Base-by-base conservation (phyloP, 75 land plant species). In the Pseudotsuga menziesii region DNA sequence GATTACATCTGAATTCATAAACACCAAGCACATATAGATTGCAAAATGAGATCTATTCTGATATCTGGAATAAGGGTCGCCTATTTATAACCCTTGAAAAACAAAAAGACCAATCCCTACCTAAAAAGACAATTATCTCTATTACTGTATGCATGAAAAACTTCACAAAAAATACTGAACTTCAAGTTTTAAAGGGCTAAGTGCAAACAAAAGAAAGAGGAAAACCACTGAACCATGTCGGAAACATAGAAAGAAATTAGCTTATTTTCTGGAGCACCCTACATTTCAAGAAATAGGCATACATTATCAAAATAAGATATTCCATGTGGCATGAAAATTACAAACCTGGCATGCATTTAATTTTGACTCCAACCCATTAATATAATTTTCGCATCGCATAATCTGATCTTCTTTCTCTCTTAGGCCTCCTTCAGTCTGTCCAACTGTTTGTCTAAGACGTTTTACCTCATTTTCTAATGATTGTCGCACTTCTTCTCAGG, bases 341-440 rank as follows among this genome's bases (percentile, higher is more conserved):
- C 73, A 20, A 67, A 86, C 88, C 88, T 86, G 76, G 72, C 85
- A 83, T 36, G 88, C 82, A 78, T 86, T 81, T 36, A 80, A 82
- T 73, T 80, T 86, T 23, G 85, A 61, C 70, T 86, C 85, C 82
- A 83, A 80, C 5, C 79, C 79, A 77, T 83, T 76, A 73, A 83
- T 83, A 57, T 83, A 83, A 22, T 82, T 76, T 80, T 83, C 82
- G 66, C 85, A 86, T 63, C 85, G 73, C 76, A 76, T 77, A 35
- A 86, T 79, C 63, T 86, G 88, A 70, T 80, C 85, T 61, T 86
- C 88, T 56, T 86, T 86, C 79, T 80, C 85, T 27, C 88, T 77
- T 16, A 83, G 72, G 39, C 85, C 86, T 32, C 86, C 85, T 75
- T 83, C 85, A 23, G 88, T 83, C 73, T 83, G 88, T 56, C 85